Evolutionary conservation across 2,329 filamentous ascomycete species (phyloP).

Genomic region (Xylaria sp.): DNA sequence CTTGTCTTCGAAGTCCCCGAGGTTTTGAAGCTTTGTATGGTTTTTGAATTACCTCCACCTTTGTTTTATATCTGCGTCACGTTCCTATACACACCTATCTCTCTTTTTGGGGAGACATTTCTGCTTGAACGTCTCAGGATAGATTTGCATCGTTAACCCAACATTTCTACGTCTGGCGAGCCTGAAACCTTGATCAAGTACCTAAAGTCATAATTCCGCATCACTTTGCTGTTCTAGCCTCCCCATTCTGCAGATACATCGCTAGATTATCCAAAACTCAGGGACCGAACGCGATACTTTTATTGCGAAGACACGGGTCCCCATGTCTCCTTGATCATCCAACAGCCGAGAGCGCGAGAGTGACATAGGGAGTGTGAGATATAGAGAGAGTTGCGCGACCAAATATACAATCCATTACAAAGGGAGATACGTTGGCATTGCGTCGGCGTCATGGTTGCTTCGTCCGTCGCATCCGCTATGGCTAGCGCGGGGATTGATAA

Average conservation of each 20-base stretch:
- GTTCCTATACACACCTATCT: not conserved
- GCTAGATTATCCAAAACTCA: not conserved
- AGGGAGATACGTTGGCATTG: slow-evolving; percentile 26
- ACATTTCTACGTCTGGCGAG: not conserved
- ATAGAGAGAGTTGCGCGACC: not conserved
- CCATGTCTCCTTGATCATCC: slow-evolving; percentile 29
- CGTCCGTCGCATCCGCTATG: slow-evolving; percentile 44
- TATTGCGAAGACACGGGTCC: not conserved
- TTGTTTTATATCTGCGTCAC: not conserved
- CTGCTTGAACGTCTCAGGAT: not conserved
- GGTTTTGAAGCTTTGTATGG: not conserved
- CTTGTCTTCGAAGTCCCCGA: no score
- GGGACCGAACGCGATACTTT: not conserved
- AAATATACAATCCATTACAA: slow-evolving; percentile 22
- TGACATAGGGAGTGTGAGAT: slow-evolving; percentile 19
- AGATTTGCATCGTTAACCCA: not conserved
- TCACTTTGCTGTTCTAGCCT: not conserved
- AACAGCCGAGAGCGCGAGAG: slow-evolving; percentile 2
- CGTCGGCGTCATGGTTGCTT: slow-evolving; percentile 20
- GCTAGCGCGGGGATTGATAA: slow-evolving; percentile 61
- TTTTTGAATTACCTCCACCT: not conserved
- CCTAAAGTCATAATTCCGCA: not conserved
- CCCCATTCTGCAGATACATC: not conserved
- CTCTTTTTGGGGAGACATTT: not conserved
- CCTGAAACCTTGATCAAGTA: not conserved